Evolutionary conservation across 2,329 filamentous ascomycete species (phyloP).

Genomic region (Colletotrichum musicola): DNA sequence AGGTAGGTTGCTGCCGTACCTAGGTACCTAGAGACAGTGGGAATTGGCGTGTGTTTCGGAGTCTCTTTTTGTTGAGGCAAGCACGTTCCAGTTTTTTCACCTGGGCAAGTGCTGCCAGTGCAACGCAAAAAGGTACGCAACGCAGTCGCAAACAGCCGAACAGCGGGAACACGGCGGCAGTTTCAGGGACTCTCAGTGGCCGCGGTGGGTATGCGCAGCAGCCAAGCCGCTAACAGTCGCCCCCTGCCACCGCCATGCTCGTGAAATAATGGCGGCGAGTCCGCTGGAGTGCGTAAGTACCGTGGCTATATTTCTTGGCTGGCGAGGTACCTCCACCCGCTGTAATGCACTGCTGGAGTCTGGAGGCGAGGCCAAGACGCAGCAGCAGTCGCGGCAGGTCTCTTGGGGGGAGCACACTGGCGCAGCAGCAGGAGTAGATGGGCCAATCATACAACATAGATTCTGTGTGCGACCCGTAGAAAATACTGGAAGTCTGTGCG

Average conservation of each 20-base stretch:
- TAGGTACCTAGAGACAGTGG: background rate
- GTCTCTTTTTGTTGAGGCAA: slow-evolving; percentile 31
- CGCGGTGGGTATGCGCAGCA: slow-evolving; percentile 14
- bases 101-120: background rate
- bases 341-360: slow-evolving; percentile 4
- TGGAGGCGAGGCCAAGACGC: slow-evolving; percentile 17
- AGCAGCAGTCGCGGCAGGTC: background rate
- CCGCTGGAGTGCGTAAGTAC: slow-evolving; percentile 34
- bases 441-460: slow-evolving; percentile 33
- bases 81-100: slow-evolving; percentile 9
- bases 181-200: slow-evolving; percentile 26
- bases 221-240: slow-evolving; percentile 30
- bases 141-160: slow-evolving; percentile 32
- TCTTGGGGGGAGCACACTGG: background rate
- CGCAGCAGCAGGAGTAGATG: background rate
- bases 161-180: slow-evolving; percentile 11
- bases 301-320: slow-evolving; percentile 32
- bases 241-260: slow-evolving; percentile 1
- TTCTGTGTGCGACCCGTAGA: background rate
- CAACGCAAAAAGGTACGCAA: background rate
- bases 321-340: slow-evolving; percentile 23
- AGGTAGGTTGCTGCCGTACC: no score
- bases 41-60: slow-evolving; percentile 15
- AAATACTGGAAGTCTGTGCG: slow-evolving; percentile 9
- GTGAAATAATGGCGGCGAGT: slow-evolving; percentile 14